A percentile compares a stretch with the other conserved stretches of the same genome.
Evolutionary conservation across 805 yeast species (phyloP).

Genomic region (Nakazawaea ambrosiae): DNA sequence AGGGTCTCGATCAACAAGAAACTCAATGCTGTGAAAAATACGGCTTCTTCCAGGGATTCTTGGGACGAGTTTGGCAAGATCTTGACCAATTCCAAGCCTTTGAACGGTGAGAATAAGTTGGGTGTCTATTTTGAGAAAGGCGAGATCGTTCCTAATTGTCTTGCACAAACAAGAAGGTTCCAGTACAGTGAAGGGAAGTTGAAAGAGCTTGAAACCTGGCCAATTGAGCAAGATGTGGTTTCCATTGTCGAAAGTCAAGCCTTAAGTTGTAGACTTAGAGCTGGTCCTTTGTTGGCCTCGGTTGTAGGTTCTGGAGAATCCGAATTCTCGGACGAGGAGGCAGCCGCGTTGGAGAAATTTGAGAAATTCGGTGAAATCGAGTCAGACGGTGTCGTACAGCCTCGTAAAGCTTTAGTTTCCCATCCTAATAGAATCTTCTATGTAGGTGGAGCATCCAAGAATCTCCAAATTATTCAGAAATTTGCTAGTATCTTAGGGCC

Average conservation of each 20-base stretch:
- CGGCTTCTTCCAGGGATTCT: conserved; percentile 26
- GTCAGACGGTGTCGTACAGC: conserved; percentile 45
- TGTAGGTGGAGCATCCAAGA: conserved; percentile 86
- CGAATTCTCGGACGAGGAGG: conserved; percentile 11
- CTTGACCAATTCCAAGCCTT: conserved; percentile 28
- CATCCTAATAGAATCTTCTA: conserved; percentile 66
- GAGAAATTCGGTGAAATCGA: conserved; percentile 33
- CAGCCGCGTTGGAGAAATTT: conserved; percentile 17
- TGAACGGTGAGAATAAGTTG: conserved; percentile 35
- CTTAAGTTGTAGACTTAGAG: conserved; percentile 71
- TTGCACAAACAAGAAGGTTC: conserved; percentile 54
- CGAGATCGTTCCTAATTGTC: conserved; percentile 84
- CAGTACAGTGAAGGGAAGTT: conserved; percentile 31
- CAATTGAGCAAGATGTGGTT: conserved; percentile 57
- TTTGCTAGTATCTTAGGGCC: conserved; percentile 71
- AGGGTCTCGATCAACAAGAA: conserved; percentile 68
- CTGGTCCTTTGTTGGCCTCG: conserved; percentile 64
- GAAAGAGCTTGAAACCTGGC: conserved; percentile 29
- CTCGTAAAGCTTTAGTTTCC: conserved; percentile 33
- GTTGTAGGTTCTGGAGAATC: conserved; percentile 9
- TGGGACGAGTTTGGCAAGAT: conserved; percentile 61
- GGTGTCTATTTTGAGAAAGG: conserved; percentile 85
- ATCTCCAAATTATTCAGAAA: conserved; percentile 56
- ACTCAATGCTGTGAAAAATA: conserved; percentile 38
- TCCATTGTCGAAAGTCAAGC: conserved; percentile 86